A percentile compares a stretch with the other conserved stretches of the same genome.
Evolutionary conservation across 495 filamentous ascomycete species (phyloP).

Genomic region (Oleoguttula mirabilis): DNA sequence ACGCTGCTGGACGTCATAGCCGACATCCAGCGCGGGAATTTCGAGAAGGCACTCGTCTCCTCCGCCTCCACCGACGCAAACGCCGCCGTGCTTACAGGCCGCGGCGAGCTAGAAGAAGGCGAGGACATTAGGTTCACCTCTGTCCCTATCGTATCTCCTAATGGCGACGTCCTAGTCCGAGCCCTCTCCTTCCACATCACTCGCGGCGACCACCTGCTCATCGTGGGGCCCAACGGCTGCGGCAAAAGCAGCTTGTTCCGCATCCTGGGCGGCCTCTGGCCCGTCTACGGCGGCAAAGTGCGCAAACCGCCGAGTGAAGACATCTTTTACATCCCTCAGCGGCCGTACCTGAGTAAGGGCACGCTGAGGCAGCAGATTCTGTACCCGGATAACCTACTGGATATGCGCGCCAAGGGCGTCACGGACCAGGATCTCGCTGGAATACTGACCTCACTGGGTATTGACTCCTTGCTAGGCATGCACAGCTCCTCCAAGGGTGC

Average conservation of each 20-base stretch:
- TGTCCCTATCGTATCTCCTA: conserved; percentile 95
- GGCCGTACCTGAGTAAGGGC: conserved; percentile 82
- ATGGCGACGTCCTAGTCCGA: conserved; percentile 80
- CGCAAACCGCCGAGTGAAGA: conserved; percentile 76
- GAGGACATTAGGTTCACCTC: conserved; percentile 73
- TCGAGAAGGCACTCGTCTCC: conserved; percentile 91
- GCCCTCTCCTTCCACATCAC: conserved; percentile 76
- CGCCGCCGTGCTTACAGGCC: conserved; percentile 61
- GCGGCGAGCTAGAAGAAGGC: conserved; percentile 67
- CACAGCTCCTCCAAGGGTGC: conserved; percentile 26
- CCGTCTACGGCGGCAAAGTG: conserved; percentile 92
- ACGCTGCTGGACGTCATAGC: conserved; percentile 87
- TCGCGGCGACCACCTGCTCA: conserved; percentile 79
- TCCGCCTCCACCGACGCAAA: conserved; percentile 69
- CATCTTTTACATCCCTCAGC: conserved; percentile 97
- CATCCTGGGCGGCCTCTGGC: conserved; percentile 93
- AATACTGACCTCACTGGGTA: conserved; percentile 66
- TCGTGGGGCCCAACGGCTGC: conserved; percentile 93
- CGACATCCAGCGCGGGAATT: conserved; percentile 75
- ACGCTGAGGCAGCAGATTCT: conserved; percentile 89
- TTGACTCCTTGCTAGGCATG: conserved; percentile 71
- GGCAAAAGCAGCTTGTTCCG: conserved; percentile 93
- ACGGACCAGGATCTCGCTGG: conserved; percentile 68
- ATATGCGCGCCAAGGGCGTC: conserved; percentile 73
- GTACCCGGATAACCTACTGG: conserved; percentile 79